Evolutionary conservation across 1,139 yeast genomes (phyloP), one percentile per base, ranked within the genome.

Genomic region (Taphrina pruni): DNA sequence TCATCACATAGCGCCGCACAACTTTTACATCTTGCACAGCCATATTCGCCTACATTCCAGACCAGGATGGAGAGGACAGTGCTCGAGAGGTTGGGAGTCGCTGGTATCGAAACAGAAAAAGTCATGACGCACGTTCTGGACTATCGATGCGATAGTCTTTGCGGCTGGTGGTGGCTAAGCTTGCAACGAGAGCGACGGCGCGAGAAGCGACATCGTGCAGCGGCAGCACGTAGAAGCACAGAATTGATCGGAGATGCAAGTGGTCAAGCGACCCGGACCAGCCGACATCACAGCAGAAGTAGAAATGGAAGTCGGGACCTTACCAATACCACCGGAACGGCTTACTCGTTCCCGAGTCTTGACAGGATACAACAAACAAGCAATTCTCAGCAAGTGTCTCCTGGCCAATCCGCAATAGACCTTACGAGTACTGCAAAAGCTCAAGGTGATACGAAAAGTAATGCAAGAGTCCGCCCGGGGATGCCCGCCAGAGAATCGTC

Each of bases 81-180:
- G 35, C 77, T 93, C 60, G 88, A 90, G 72, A 84, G 85, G 65
- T 77, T 94, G 71, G 83, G 85, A 60, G 84, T 87, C 69, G 79
- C 88, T 21, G 90, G 92, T 32, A 81, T 93, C 60, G 92, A 90
- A 75, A 81, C 85, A 9, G 88, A 87, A 9, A 80, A 83, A 6
- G 79, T 94, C 46, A 87, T 87, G 72, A 82, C 83, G 6, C 86
- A 90, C 32, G 87, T 93, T 0, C 75, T 80, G 32, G 81, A 85
- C 69, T 85, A 85, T 66, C 86, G 87, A 70, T 87, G 92, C 79
- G 96, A 90, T 76, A 82, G 92, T 0, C 79, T 90, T 35, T 87
- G 93, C n/a, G 97, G 97, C 0, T 82, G 90, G 71, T 94, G 96
- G 89, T 88, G 88, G 60, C 80, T 94, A 14, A 79, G 88, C 14